Conservation (phyloP, 2,329 filamentous ascomycete species). For the Talaromyces sp. region DNA sequence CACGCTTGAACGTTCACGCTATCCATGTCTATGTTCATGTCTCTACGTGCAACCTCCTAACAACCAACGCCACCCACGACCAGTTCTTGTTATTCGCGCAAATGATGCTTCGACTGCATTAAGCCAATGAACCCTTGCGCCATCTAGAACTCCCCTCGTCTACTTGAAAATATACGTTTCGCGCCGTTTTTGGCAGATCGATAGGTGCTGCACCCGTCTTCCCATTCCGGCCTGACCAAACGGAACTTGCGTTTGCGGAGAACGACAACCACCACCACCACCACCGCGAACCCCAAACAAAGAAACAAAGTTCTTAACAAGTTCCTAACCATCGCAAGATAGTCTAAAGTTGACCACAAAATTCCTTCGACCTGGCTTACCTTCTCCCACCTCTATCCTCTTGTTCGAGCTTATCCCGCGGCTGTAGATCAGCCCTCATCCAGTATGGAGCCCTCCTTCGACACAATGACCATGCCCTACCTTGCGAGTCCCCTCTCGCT, state of each 20-base stretch:
- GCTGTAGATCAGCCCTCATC: constrained; percentile 18
- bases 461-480: constrained; percentile 62
- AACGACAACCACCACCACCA: background rate
- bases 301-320: background rate
- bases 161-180: background rate
- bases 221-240: constrained; percentile 11
- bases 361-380: constrained; percentile 3
- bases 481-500: constrained; percentile 56
- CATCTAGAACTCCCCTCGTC: background rate
- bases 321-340: background rate
- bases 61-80: background rate
- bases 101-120: background rate
- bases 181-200: constrained; percentile 11
- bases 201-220: constrained; percentile 9
- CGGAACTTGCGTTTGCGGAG: constrained; percentile 12
- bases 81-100: background rate
- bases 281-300: background rate
- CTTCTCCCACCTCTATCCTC: background rate
- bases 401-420: constrained; percentile 6
- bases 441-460: constrained; percentile 54
- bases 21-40: background rate
- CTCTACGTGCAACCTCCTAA: background rate
- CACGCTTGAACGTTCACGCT: background rate
- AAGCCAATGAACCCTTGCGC: background rate
- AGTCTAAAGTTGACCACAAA: background rate